phyloP scores from a whole-genome alignment of 805 yeast species.

The Hanseniaspora mollemarum region DNA sequence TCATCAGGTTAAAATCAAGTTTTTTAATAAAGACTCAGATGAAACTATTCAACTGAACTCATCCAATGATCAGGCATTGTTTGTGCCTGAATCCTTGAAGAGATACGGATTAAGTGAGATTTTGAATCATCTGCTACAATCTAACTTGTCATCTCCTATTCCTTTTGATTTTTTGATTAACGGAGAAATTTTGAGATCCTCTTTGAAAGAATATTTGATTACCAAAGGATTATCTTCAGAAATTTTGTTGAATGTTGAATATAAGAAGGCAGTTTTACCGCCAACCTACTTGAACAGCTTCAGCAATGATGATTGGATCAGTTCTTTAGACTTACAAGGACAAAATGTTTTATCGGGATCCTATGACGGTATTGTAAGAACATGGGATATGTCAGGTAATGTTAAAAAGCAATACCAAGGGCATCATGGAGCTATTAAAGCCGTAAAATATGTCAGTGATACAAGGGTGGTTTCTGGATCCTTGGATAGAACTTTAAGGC shows the following conservation, averaged over 20 bases:
- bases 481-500: conserved; percentile 74
- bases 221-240: conserved; percentile 73
- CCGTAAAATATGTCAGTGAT: conserved; percentile 67
- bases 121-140: conserved; percentile 71
- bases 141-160: conserved; percentile 35
- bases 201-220: conserved; percentile 68
- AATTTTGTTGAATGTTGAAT: conserved; percentile 67
- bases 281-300: conserved; percentile 86
- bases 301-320: conserved; percentile 91
- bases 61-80: conserved; percentile 60
- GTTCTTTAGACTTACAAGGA: conserved; percentile 42
- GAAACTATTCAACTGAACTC: conserved; percentile 53
- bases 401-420: conserved; percentile 74
- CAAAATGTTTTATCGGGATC: conserved; percentile 68
- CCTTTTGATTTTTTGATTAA: conserved; percentile 91
- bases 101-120: conserved; percentile 90
- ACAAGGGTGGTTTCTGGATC: conserved; percentile 75
- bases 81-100: conserved; percentile 74
- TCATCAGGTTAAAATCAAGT: conserved; percentile 66
- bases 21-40: conserved; percentile 78
- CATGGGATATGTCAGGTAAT: conserved; percentile 72
- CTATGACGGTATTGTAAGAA: conserved; percentile 87
- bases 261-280: conserved; percentile 84
- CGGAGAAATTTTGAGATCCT: conserved; percentile 66
- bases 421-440: conserved; percentile 76